These are phyloP conservation scores for Coemansia sp. DNA, from an alignment of 192 early-diverging fungal genomes.

Conservation along the genomic window DNA sequence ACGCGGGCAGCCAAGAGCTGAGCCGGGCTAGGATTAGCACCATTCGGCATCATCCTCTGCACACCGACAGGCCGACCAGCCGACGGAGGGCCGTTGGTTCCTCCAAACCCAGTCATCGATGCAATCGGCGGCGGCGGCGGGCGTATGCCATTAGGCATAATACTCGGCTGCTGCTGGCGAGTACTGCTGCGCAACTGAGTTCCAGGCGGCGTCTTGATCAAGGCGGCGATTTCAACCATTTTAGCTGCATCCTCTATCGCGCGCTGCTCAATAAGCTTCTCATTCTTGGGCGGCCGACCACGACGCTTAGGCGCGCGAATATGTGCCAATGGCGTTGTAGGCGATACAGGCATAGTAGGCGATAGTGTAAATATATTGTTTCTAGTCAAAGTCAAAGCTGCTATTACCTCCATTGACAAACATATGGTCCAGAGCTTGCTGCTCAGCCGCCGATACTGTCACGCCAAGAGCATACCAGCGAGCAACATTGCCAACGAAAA, in stretches of 20 bases:
- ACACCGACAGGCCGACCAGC: not conserved
- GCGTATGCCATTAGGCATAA: constrained; percentile 10
- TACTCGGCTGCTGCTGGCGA: not conserved
- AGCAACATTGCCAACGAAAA: constrained; percentile 41
- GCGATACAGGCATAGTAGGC: not conserved
- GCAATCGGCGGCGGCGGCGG: not conserved
- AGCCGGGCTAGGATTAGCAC: not conserved
- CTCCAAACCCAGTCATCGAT: not conserved
- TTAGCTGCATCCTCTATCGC: constrained; percentile 50
- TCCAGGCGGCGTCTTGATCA: constrained; percentile 9
- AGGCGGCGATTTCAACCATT: constrained; percentile 26
- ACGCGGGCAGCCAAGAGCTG: constrained; percentile 12
- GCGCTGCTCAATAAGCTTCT: constrained; percentile 53
- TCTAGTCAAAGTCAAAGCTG: constrained; percentile 29
- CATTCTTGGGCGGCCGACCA: constrained; percentile 55
- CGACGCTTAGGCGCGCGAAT: constrained; percentile 35
- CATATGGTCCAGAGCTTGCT: constrained; percentile 22
- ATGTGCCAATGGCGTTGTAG: constrained; percentile 6
- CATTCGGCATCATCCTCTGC: not conserved
- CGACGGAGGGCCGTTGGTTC: not conserved
- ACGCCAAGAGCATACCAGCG: constrained; percentile 45
- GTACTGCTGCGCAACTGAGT: constrained; percentile 9
- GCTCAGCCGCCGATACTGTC: constrained; percentile 29
- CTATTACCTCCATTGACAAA: constrained; percentile 24
- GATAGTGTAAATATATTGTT: not conserved